Evolutionary conservation across 306 rosid species (phyloP).

Genomic region (Sicyos baderoa): DNA sequence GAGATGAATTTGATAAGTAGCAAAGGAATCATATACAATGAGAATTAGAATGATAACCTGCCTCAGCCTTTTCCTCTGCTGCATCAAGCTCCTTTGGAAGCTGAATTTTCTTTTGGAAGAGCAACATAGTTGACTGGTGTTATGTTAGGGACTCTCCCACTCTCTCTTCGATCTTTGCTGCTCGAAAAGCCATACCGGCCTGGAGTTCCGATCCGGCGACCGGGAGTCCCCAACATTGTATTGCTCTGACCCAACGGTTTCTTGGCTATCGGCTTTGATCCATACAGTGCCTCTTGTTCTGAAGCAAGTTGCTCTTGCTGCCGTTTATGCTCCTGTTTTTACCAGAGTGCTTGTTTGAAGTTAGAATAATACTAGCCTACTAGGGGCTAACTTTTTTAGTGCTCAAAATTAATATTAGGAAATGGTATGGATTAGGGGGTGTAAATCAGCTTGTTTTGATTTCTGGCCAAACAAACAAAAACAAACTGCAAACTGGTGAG

Average conservation of each 20-base stretch:
- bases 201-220: slow-evolving; percentile 45
- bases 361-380: neutral
- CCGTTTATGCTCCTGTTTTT: slow-evolving; percentile 62
- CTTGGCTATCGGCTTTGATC: slow-evolving; percentile 61
- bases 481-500: neutral
- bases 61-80: neutral
- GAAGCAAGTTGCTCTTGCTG: slow-evolving; percentile 57
- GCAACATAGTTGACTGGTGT: slow-evolving; percentile 77
- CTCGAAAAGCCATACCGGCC: slow-evolving; percentile 44
- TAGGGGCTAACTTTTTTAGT: neutral
- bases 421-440: neutral
- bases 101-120: slow-evolving; percentile 65
- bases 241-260: slow-evolving; percentile 76
- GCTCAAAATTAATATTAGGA: neutral
- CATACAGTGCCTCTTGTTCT: slow-evolving; percentile 66
- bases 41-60: slow-evolving; percentile 14
- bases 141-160: slow-evolving; percentile 41
- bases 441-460: neutral
- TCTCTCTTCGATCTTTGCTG: slow-evolving; percentile 55
- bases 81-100: slow-evolving; percentile 20
- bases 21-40: slow-evolving; percentile 6
- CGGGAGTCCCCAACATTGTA: slow-evolving; percentile 56
- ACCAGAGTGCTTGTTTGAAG: neutral
- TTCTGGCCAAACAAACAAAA: neutral
- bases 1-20: neutral